Base-by-base conservation (phyloP, 2,329 filamentous ascomycete genomes). In the Talaromyces sp. region DNA sequence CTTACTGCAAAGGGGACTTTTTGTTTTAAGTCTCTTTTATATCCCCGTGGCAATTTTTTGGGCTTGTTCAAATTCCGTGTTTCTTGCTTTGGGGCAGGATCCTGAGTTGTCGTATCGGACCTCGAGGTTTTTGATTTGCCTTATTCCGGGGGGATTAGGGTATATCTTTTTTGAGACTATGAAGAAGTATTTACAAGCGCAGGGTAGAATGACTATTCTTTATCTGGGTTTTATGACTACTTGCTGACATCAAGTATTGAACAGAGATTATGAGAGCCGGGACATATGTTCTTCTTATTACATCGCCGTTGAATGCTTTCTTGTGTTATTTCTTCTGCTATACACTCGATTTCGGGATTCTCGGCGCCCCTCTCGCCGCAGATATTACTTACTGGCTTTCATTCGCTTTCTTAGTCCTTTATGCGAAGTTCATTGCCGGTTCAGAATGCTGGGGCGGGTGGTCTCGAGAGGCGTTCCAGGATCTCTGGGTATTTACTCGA, bases 81-180 rank as follows among this genome's bases (percentile, higher is more conserved):
- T 96, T 70, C 81, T 82, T 22, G 78, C 81, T 0, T 79, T 96
- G 1, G 90, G 90, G 0, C 90, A 96, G 64, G 87, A 91, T 63
- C 84, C 89, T 33, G 86, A 87, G 55, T 86, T 96, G 29, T 90
- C 88, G 36, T 76, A 82, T 20, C 85, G 92, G 54, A 89, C 87
- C 47, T 84, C 89, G 1, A 81, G 77, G 39, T 96, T 96, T 57
- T 73, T 96, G 7, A 85, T 80, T 2, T 84, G 86, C 11, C 74
- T 96, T 41, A 88, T 90, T 1, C 91, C 91, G 0, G 91, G 91
- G 0, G 91, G 91, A 0, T 73, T 96, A 33, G 91, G 91, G 0
- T 96, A 96, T 64, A 85, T 96, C 36, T 95, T 89, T 75, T 96
- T 96, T 55, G 90, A 95, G 73, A 81, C 84, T 5, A 84, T 91